Percentiles rank a stretch among this genome's conserved stretches.
phyloP scores from a whole-genome alignment of 2,329 filamentous ascomycete species.

The Mycogone perniciosa region DNA sequence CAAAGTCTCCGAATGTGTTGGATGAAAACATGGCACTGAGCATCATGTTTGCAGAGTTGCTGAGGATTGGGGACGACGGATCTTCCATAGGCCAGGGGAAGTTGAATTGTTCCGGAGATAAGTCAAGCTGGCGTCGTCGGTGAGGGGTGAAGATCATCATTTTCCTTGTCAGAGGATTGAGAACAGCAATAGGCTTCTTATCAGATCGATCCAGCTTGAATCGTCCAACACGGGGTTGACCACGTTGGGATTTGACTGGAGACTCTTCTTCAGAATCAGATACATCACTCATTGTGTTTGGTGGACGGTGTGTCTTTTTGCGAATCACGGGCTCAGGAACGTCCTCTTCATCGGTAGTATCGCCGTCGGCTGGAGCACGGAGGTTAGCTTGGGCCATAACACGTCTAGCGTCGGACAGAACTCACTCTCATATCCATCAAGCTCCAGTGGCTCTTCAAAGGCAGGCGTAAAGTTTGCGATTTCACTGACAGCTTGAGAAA shows the following conservation, averaged over 20 bases:
- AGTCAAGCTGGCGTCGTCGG: slow-evolving; percentile 41
- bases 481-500: slow-evolving; percentile 22
- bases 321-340: slow-evolving; percentile 43
- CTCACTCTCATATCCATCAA: slow-evolving; percentile 57
- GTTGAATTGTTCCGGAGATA: slow-evolving; percentile 51
- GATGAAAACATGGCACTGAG: slow-evolving; percentile 63
- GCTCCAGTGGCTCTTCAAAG: slow-evolving; percentile 34
- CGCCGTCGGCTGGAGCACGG: slow-evolving; percentile 45
- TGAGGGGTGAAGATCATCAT: slow-evolving; percentile 59
- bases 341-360: slow-evolving; percentile 58
- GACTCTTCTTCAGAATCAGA: slow-evolving; percentile 47
- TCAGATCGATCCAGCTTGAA: slow-evolving; percentile 49
- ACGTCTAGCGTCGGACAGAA: slow-evolving; percentile 22
- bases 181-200: slow-evolving; percentile 52
- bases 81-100: slow-evolving; percentile 38
- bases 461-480: slow-evolving; percentile 21
- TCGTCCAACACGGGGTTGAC: slow-evolving; percentile 48
- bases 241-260: slow-evolving; percentile 41
- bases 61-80: slow-evolving; percentile 51
- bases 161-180: slow-evolving; percentile 52
- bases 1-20: slow-evolving; percentile 49
- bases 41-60: slow-evolving; percentile 69
- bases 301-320: slow-evolving; percentile 41
- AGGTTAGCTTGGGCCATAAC: slow-evolving; percentile 32
- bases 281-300: slow-evolving; percentile 30